A percentile compares a stretch with the other conserved stretches of the same genome.
phyloP scores from a whole-genome alignment of 2,329 filamentous ascomycete species.

The Bipolaris sorokiniana region DNA sequence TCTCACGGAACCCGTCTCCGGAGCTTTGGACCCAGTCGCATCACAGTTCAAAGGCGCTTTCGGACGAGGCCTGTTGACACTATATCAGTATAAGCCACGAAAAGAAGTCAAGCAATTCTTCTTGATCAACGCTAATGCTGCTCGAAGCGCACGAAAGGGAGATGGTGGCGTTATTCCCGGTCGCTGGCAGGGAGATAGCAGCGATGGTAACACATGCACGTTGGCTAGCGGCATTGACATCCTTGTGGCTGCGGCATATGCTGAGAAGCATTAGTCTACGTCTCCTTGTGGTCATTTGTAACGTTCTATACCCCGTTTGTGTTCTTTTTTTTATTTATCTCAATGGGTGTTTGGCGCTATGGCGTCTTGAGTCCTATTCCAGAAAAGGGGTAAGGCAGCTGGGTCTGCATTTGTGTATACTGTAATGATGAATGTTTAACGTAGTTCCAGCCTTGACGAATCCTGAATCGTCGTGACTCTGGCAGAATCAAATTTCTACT shows the following conservation, averaged over 20 bases:
- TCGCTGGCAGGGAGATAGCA: constrained; percentile 64
- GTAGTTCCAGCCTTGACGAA: neutral
- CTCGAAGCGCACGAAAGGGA: constrained; percentile 36
- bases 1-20: constrained; percentile 38
- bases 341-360: constrained; percentile 5
- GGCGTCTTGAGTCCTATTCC: neutral
- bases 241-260: constrained; percentile 59
- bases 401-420: constrained; percentile 2
- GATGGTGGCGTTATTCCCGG: constrained; percentile 60
- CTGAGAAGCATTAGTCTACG: constrained; percentile 3
- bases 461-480: too few relatives aligned
- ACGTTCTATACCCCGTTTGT: constrained; percentile 12
- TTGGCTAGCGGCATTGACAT: constrained; percentile 69
- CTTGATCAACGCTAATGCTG: constrained; percentile 43
- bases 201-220: constrained; percentile 59
- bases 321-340: neutral
- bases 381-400: neutral
- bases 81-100: constrained; percentile 36
- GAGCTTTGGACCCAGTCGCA: constrained; percentile 34
- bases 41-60: constrained; percentile 50
- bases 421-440: constrained; percentile 6
- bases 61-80: constrained; percentile 40
- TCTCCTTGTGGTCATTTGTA: constrained; percentile 3
- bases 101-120: constrained; percentile 37
- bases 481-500: neutral